Base-by-base conservation (phyloP, 345 rosid genomes). In the Moricandia moricandioides region DNA sequence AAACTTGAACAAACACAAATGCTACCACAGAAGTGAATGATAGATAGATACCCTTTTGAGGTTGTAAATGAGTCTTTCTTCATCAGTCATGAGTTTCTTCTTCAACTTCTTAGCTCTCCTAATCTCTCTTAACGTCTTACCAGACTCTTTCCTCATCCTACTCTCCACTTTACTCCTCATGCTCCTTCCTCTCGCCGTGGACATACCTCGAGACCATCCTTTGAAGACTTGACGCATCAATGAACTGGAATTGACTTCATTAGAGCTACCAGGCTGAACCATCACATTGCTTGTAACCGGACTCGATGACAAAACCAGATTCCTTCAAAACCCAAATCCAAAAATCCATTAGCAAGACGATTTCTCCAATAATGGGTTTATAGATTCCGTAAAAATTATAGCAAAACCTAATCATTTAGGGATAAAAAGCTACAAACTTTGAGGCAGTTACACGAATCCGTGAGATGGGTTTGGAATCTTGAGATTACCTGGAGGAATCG, bases 41-140 rank as follows among this genome's bases (percentile, higher is more conserved):
- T 76, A 13, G 12, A 5, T 6, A 65, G 72, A 68, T 87, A 91
- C 97, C 77, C 95, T 90, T 81, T 90, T 94, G 75, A 94, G 95
- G 58, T 92, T 91, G 85, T 94, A 90, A 73, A 94, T 83, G 70
- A 88, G 93, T 69, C 97, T 82, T 88, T 94, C 97, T 78, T 94
- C 97, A 81, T 92, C 98, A 30, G 97, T 90, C 98, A 94, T 94
- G 71, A 94, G 89, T 79, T 94, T 92, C 89, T 86, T 90, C 87
- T 89, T 90, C 79, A 92, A 68, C 72, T 88, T 94, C 70, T 86
- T 88, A 2, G 97, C 97, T 80, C 97, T 91, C 60, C 97, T 78
- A 74, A 92, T 86, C 90, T 94, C 98, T 77, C 91, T 85, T 7
- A 88, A 70, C 4, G 97, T 90, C 79, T 91, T 94, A 11, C 98